Percentiles rank a stretch among this genome's conserved stretches.
phyloP scores from a whole-genome alignment of 345 rosid genomes.

The Linum trigynum region DNA sequence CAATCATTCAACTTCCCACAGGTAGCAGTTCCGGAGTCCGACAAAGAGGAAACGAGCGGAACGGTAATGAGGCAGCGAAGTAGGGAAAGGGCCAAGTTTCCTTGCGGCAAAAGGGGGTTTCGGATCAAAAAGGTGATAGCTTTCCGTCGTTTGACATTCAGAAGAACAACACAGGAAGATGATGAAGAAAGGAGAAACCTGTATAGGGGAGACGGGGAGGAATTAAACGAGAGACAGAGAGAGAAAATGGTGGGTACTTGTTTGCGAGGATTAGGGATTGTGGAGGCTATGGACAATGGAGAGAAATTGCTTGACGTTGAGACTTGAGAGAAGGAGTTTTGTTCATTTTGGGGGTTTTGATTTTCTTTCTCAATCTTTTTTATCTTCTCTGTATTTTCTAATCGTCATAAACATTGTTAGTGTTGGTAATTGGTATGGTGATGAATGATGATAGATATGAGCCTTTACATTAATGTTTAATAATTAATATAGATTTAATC shows the following conservation, averaged over 20 bases:
- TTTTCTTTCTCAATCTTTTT: not conserved
- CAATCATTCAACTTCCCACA: not conserved
- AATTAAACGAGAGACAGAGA: not conserved
- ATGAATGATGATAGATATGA: too few relatives aligned
- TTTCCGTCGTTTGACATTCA: not conserved
- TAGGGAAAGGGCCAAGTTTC: not conserved
- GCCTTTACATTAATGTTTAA: too few relatives aligned
- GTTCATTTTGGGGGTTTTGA: not conserved
- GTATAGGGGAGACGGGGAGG: constrained; percentile 8
- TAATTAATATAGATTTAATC: too few relatives aligned
- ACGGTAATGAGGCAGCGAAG: not conserved
- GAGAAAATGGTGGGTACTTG: constrained; percentile 8
- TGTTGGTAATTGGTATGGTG: too few relatives aligned
- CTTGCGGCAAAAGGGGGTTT: not conserved
- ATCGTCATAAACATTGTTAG: too few relatives aligned
- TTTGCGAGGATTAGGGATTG: not conserved
- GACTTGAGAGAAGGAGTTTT: not conserved
- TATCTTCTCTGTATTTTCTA: too few relatives aligned
- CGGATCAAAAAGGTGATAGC: not conserved
- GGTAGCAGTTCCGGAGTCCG: not conserved
- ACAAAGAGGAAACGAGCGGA: not conserved
- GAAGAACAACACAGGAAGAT: not conserved
- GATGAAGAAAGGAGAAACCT: not conserved
- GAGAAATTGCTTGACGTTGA: not conserved
- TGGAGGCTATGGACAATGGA: not conserved